phyloP scores from a whole-genome alignment of 1,284 basidiomycete genomes.

The Cryptococcus wingfieldii region DNA sequence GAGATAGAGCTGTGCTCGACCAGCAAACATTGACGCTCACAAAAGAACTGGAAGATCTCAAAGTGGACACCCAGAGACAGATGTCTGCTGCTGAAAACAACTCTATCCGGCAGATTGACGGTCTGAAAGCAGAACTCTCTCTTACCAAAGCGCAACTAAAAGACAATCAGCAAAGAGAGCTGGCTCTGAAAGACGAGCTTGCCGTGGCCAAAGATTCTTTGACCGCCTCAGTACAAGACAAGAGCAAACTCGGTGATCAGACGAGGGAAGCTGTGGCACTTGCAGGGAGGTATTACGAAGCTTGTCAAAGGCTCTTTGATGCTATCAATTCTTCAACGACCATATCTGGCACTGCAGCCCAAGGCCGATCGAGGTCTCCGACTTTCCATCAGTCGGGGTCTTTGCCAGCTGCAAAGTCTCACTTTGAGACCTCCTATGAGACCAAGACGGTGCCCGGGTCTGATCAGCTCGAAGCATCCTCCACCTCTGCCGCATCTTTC shows the following conservation, averaged over 20 bases:
- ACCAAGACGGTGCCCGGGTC: not conserved
- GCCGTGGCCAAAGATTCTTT: constrained; percentile 40
- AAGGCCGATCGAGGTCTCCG: constrained; percentile 10
- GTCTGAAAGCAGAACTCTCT: constrained; percentile 46
- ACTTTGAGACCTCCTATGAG: too few species aligned
- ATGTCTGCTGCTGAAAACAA: constrained; percentile 42
- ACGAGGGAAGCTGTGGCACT: constrained; percentile 41
- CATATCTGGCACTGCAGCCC: constrained; percentile 36
- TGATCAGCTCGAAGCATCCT: not conserved
- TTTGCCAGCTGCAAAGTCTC: not conserved
- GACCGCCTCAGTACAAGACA: constrained; percentile 28
- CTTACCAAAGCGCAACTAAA: constrained; percentile 45
- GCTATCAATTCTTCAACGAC: constrained; percentile 44
- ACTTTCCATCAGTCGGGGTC: not conserved
- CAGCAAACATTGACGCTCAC: constrained; percentile 75
- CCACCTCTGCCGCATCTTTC: not conserved
- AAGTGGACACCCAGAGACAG: constrained; percentile 40
- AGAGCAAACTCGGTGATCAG: constrained; percentile 30
- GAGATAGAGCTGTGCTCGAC: constrained; percentile 81
- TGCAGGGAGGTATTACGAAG: constrained; percentile 42
- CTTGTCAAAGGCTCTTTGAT: constrained; percentile 34
- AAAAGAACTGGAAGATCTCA: constrained; percentile 47
- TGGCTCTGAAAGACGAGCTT: constrained; percentile 40
- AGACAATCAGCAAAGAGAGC: constrained; percentile 42
- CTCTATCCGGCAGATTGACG: constrained; percentile 42